A percentile compares a stretch with the other conserved stretches of the same genome.
phyloP scores from a whole-genome alignment of 225 moss, liverwort and hornwort genomes.

The Thuidium tamariscinum region DNA sequence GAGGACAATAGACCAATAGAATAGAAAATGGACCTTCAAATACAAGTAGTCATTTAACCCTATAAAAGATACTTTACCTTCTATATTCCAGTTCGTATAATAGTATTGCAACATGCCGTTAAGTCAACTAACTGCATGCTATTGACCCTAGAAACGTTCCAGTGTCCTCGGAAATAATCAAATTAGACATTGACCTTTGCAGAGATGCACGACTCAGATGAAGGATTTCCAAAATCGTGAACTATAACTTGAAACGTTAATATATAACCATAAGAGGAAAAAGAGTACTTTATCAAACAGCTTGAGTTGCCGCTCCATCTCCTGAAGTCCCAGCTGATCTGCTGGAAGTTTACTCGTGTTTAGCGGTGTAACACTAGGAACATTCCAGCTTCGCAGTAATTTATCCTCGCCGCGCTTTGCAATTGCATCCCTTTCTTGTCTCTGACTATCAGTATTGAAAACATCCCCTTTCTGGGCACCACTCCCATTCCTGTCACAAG shows the following conservation, averaged over 20 bases:
- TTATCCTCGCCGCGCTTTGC: slow-evolving; percentile 19
- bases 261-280: background rate
- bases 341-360: slow-evolving; percentile 47
- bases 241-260: background rate
- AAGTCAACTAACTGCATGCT: background rate
- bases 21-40: background rate
- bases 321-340: slow-evolving; percentile 45
- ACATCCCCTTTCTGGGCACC: background rate
- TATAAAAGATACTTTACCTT: background rate
- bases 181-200: background rate
- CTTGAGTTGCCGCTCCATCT: slow-evolving; percentile 48
- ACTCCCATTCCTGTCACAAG: slow-evolving; percentile 13
- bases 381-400: slow-evolving; percentile 39
- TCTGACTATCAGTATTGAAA: background rate
- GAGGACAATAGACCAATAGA: background rate
- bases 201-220: background rate
- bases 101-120: background rate
- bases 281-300: slow-evolving; percentile 34
- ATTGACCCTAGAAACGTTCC: background rate
- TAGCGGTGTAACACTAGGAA: slow-evolving; percentile 28
- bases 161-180: background rate
- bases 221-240: background rate
- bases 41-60: background rate
- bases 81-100: background rate
- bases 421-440: slow-evolving; percentile 5